These are phyloP conservation scores for Eremothecium cymbalariae DNA, from an alignment of 1,139 yeast species.

Conservation along the genomic window DNA sequence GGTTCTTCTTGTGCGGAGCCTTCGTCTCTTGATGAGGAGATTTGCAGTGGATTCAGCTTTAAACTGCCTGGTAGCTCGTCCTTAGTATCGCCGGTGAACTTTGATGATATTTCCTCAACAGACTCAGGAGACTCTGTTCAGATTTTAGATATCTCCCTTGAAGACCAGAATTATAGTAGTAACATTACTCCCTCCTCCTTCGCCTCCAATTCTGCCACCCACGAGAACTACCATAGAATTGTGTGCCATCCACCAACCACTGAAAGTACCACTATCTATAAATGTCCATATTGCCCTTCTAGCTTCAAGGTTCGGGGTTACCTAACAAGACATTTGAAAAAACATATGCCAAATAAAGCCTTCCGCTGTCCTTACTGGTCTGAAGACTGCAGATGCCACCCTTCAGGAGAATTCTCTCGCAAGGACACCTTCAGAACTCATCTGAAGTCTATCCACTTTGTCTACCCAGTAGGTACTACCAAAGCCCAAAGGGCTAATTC, in stretches of 20 bases:
- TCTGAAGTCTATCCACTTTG: constrained; percentile 75
- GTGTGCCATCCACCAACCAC: constrained; percentile 3
- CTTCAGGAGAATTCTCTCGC: constrained; percentile 81
- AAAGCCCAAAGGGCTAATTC: constrained; percentile 54
- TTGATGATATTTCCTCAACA: not conserved
- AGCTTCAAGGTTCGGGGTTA: constrained; percentile 77
- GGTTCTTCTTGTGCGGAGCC: constrained; percentile 4
- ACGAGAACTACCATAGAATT: too few species aligned
- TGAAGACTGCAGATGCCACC: constrained; percentile 54
- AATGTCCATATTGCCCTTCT: constrained; percentile 60
- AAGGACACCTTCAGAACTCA: constrained; percentile 88
- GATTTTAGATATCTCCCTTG: too few species aligned
- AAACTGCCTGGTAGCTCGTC: not conserved
- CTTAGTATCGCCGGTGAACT: not conserved
- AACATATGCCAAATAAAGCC: constrained; percentile 70
- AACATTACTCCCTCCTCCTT: too few species aligned
- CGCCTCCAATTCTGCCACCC: too few species aligned
- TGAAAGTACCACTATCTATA: constrained; percentile 29
- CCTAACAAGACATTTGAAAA: constrained; percentile 76
- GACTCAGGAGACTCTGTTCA: constrained; percentile 1
- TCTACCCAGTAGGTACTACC: constrained; percentile 72
- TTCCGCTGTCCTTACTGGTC: constrained; percentile 74
- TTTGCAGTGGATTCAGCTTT: constrained; percentile 7
- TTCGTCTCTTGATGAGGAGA: constrained; percentile 12
- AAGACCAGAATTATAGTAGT: too few species aligned